Evolutionary conservation across 2,329 filamentous ascomycete genomes (phyloP).

Genomic region (Ramichloridium luteum): DNA sequence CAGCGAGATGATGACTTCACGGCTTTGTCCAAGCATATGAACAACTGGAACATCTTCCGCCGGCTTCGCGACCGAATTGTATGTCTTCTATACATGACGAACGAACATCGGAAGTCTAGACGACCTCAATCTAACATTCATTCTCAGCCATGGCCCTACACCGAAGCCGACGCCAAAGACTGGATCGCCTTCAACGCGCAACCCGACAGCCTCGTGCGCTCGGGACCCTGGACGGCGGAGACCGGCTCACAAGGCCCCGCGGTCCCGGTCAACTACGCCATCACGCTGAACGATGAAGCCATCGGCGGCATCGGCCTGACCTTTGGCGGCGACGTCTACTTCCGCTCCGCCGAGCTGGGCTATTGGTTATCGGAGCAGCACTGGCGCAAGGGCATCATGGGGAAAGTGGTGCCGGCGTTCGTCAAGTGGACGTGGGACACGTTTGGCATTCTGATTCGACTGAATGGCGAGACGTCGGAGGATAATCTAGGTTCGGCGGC

Average conservation of each 20-base stretch:
- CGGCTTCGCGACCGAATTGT: slow-evolving; percentile 28
- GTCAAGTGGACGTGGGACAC: slow-evolving; percentile 26
- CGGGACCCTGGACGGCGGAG: slow-evolving; percentile 13
- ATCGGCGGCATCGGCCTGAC: slow-evolving; percentile 29
- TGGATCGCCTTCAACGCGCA: slow-evolving; percentile 26
- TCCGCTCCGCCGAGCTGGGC: slow-evolving; percentile 29
- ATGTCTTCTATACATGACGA: too few species aligned
- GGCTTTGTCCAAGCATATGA: slow-evolving; percentile 17
- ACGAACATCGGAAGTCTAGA: neutral
- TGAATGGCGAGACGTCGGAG: slow-evolving; percentile 23
- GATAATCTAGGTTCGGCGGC: slow-evolving; percentile 26
- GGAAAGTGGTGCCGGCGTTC: slow-evolving; percentile 23
- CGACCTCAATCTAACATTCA: neutral
- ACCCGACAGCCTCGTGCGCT: slow-evolving; percentile 6
- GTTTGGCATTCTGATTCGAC: slow-evolving; percentile 18
- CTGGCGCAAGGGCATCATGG: slow-evolving; percentile 25
- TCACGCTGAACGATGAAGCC: slow-evolving; percentile 16
- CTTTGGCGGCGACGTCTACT: slow-evolving; percentile 24
- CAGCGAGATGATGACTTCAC: slow-evolving; percentile 23
- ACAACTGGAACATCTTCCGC: slow-evolving; percentile 23
- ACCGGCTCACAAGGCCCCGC: slow-evolving; percentile 11
- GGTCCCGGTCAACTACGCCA: slow-evolving; percentile 12
- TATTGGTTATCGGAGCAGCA: slow-evolving; percentile 31
- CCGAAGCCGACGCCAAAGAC: slow-evolving; percentile 17
- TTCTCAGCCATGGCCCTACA: slow-evolving; percentile 26